phyloP scores from a whole-genome alignment of 2,329 filamentous ascomycete species.

The Metarhizium guizhouense region DNA sequence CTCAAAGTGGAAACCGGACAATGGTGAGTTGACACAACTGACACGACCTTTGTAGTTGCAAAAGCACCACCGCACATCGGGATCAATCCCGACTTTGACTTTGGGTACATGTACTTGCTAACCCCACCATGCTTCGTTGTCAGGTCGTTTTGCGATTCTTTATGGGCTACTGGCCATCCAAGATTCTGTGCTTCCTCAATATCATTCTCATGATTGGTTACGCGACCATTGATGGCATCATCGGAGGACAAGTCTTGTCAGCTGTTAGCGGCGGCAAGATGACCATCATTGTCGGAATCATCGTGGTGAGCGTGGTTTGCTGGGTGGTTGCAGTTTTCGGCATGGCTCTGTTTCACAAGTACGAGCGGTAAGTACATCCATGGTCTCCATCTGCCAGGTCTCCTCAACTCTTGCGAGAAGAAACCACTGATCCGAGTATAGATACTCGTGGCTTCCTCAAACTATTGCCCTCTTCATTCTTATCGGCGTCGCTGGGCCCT shows the following conservation, averaged over 20 bases:
- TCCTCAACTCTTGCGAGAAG: neutral
- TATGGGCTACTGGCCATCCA: conserved; percentile 55
- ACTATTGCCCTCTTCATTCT: conserved; percentile 66
- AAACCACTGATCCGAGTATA: neutral
- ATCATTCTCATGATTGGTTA: conserved; percentile 65
- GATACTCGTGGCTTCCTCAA: conserved; percentile 49
- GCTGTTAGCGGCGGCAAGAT: conserved; percentile 58
- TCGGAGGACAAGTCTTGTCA: conserved; percentile 68
- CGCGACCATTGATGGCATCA: conserved; percentile 69
- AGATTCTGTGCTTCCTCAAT: conserved; percentile 20
- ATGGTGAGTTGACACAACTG: conserved; percentile 39
- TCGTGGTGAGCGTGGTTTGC: conserved; percentile 67
- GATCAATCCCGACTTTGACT: neutral
- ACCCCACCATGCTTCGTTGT: neutral
- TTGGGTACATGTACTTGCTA: neutral
- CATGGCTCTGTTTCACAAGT: conserved; percentile 52
- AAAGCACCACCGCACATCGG: neutral
- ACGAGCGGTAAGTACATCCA: conserved; percentile 43
- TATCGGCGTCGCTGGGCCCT: conserved; percentile 55
- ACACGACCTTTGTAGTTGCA: neutral
- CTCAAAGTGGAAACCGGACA: conserved; percentile 64
- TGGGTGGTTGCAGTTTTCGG: conserved; percentile 60
- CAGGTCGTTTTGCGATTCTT: conserved; percentile 62
- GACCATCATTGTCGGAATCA: conserved; percentile 64
- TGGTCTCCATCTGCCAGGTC: neutral